Conservation (phyloP, 2,329 filamentous ascomycete genomes). For the Thermochaetoides dissita region DNA sequence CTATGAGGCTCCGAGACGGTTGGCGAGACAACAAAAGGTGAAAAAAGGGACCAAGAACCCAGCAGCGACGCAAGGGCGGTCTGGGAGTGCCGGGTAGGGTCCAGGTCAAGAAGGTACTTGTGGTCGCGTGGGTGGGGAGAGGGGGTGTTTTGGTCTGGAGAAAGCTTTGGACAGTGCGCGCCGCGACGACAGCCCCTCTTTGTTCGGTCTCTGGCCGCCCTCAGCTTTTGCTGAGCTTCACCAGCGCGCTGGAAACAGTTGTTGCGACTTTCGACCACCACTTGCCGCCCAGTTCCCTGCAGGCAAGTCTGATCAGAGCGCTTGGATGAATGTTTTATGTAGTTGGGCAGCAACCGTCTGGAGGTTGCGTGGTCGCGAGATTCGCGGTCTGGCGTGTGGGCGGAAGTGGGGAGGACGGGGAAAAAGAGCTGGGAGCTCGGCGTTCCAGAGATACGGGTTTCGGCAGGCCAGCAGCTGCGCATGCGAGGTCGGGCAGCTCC, state of each 20-base stretch:
- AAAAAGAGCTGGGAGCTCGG: conserved; percentile 7
- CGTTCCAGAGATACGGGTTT: conserved; percentile 4
- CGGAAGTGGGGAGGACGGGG: conserved; percentile 10
- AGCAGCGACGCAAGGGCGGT: conserved; percentile 2
- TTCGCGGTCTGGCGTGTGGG: conserved; percentile 4
- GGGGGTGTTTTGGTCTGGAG: conserved; percentile 1
- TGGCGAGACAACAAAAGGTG: conserved; percentile 1
- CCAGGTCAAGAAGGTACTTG: background rate
- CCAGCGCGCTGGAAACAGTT: background rate
- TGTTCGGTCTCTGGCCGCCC: too few species aligned
- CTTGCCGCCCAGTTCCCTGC: conserved; percentile 2
- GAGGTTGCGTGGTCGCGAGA: conserved; percentile 1
- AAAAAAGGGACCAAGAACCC: background rate
- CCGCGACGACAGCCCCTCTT: too few species aligned
- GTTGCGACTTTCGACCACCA: conserved; percentile 6
- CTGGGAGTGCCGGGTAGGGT: background rate
- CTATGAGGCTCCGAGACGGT: conserved; percentile 2
- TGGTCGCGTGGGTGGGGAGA: conserved; percentile 1
- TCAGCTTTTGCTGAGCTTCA: background rate
- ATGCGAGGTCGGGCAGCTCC: conserved; percentile 1
- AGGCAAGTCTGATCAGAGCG: too few species aligned
- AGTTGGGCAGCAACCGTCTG: conserved; percentile 16
- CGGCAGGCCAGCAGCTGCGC: conserved; percentile 8
- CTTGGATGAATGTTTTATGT: conserved; percentile 1
- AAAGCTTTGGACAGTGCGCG: background rate